Evolutionary conservation across 2,329 filamentous ascomycete species (phyloP).

Genomic region (Aspergillus vadensis): DNA sequence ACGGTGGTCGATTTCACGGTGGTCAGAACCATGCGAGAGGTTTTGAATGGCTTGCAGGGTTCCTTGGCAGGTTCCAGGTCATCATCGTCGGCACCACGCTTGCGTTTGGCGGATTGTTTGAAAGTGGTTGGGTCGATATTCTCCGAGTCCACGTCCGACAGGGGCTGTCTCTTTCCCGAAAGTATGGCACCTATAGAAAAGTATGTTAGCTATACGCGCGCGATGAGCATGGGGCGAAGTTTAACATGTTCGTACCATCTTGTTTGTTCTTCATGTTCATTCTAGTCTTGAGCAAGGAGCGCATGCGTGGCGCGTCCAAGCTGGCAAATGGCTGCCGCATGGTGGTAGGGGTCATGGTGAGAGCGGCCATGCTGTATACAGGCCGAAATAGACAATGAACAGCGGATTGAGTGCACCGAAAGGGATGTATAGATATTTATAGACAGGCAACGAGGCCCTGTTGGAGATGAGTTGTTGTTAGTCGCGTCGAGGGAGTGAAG

Average conservation of each 20-base stretch:
- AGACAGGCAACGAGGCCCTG: conserved; percentile 2
- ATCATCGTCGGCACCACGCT: conserved; percentile 34
- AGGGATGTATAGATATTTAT: neutral
- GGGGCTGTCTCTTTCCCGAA: conserved; percentile 19
- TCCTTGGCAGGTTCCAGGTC: conserved; percentile 35
- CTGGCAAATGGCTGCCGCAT: conserved; percentile 39
- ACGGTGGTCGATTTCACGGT: conserved; percentile 23
- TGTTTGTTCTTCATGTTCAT: conserved; percentile 38
- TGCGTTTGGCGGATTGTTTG: conserved; percentile 52
- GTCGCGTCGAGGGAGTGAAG: conserved; percentile 28
- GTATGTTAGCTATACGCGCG: conserved; percentile 11
- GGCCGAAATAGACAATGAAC: neutral
- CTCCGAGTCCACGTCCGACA: conserved; percentile 52
- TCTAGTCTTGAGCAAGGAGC: conserved; percentile 33
- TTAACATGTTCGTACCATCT: conserved; percentile 28
- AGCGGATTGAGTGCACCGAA: neutral
- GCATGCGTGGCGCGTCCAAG: conserved; percentile 36
- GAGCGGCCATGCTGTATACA: conserved; percentile 32
- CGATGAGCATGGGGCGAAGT: neutral
- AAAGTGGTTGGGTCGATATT: conserved; percentile 59
- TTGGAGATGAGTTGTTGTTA: conserved; percentile 23
- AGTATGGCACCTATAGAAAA: conserved; percentile 16
- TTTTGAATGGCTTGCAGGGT: conserved; percentile 54
- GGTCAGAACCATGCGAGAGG: conserved; percentile 42
- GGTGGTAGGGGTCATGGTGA: conserved; percentile 38